Conservation (phyloP, 371 early-diverging fungal species). For the Quaeritorhiza haematococci region DNA sequence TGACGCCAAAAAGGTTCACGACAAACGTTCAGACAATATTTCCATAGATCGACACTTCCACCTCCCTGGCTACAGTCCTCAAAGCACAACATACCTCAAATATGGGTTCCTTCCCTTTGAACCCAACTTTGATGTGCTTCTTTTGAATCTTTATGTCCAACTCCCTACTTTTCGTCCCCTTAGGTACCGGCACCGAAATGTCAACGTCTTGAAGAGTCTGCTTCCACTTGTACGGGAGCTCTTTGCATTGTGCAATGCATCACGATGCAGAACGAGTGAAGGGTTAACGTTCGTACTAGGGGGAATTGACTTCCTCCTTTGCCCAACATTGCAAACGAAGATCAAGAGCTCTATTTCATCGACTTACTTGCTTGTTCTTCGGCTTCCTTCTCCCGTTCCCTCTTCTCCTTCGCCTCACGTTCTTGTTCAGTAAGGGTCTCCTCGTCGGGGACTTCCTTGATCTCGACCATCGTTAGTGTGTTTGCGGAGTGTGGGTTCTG, state of each 20-base stretch:
- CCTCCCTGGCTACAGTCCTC: neutral
- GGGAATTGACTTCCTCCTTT: neutral
- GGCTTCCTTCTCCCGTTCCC: slow-evolving; percentile 37
- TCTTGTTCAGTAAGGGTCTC: slow-evolving; percentile 44
- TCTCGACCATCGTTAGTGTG: too few species aligned
- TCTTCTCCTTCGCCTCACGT: slow-evolving; percentile 36
- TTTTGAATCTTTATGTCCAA: slow-evolving; percentile 65
- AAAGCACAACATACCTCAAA: slow-evolving; percentile 47
- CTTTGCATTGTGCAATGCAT: slow-evolving; percentile 21
- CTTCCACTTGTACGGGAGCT: slow-evolving; percentile 71
- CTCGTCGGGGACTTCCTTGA: too few species aligned
- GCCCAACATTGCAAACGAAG: neutral
- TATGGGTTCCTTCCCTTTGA: slow-evolving; percentile 72
- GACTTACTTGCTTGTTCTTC: slow-evolving; percentile 56
- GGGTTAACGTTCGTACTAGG: neutral
- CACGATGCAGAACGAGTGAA: neutral
- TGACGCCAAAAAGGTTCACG: too few species aligned
- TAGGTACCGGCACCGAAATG: slow-evolving; percentile 67
- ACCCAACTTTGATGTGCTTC: slow-evolving; percentile 60
- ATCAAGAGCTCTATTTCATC: neutral
- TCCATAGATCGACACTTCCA: neutral
- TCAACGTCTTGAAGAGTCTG: slow-evolving; percentile 86
- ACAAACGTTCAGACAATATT: neutral
- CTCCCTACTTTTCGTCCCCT: slow-evolving; percentile 69
- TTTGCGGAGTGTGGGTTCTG: too few species aligned